Conservation (phyloP, 2,329 filamentous ascomycete species). For the Exophiala xenobiotica region DNA sequence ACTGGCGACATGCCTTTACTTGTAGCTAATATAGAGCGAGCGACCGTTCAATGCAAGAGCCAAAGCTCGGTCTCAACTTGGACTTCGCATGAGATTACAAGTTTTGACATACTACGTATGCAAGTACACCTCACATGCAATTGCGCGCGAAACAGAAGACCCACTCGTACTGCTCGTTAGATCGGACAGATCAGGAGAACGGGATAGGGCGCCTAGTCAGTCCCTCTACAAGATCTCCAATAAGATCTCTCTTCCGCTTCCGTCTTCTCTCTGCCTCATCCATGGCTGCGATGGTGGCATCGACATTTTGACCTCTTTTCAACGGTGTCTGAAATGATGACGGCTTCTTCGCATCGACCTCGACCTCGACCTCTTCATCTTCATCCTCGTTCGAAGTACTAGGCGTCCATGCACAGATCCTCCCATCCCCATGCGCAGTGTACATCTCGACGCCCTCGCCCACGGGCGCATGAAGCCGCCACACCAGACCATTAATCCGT, state of each 20-base stretch:
- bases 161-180: too few relatives aligned
- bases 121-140: too few relatives aligned
- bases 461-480: constrained; percentile 61
- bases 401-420: constrained; percentile 71
- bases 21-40: too few relatives aligned
- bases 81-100: too few relatives aligned
- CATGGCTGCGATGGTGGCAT: constrained; percentile 17
- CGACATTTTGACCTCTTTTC: not conserved
- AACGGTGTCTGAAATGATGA: not conserved
- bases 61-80: too few relatives aligned
- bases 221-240: constrained; percentile 77
- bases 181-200: constrained; percentile 49
- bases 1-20: too few relatives aligned
- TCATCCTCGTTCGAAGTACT: constrained; percentile 48
- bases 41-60: too few relatives aligned
- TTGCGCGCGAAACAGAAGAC: too few relatives aligned
- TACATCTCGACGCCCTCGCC: constrained; percentile 68
- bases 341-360: constrained; percentile 32
- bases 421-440: constrained; percentile 80
- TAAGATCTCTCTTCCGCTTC: constrained; percentile 71
- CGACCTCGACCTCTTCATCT: constrained; percentile 47
- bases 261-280: constrained; percentile 44
- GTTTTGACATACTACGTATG: too few relatives aligned
- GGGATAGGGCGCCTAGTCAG: constrained; percentile 71
- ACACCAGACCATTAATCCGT: constrained; percentile 72